Base-by-base conservation (phyloP, 768 basidiomycete genomes). In the Leccinum broughii region DNA sequence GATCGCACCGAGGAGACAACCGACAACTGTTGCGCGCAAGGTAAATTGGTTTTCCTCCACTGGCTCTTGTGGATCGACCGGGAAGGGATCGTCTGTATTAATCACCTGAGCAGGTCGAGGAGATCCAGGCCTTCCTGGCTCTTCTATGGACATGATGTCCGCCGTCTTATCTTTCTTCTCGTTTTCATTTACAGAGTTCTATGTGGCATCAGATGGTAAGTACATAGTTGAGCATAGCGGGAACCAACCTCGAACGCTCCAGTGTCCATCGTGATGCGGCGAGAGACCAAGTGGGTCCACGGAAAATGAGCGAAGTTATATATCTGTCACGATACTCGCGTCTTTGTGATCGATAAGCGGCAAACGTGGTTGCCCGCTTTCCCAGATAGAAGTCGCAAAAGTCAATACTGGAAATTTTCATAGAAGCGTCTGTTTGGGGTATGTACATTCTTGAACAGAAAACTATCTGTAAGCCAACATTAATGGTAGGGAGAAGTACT, bases 151-250 rank as follows among this genome's bases (percentile, higher is more conserved):
- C 32, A 37, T n/a, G 15, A 58, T 34, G 32, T 64, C 61, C 17
- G 22, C 51, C 11, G 10, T 20, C 15, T 28, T 7, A 39, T 28
- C 30, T 3, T 26, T n/a, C 30, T 56, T 66, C 4, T 17, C n/a
- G 13, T 55, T 15, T 28, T 57, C 60, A 14, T 66, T 62, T 22
- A 49, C 57, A 34, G 51, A 37, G n/a, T 60, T 46, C 51, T 58
- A 34, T 41, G 34, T 55, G 39, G 37, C 28, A 57, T 22, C 10
- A 52, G 46, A 26, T 9, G 57, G 30, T 6, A 11, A 26, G 34
- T 56, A 39, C 41, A 11, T 44, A 44, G n/a, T 10, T 20, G 17
- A 2, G n/a, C n/a, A n/a, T 20, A 20, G 41, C 4, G 28, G 14
- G 32, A 22, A 34, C 57, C 53, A 51, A 22, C 59, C 37, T 63